Evolutionary conservation across 1,284 basidiomycete species (phyloP), one percentile per base, ranked within the genome.

Genomic region (Rhodotorula sp.): DNA sequence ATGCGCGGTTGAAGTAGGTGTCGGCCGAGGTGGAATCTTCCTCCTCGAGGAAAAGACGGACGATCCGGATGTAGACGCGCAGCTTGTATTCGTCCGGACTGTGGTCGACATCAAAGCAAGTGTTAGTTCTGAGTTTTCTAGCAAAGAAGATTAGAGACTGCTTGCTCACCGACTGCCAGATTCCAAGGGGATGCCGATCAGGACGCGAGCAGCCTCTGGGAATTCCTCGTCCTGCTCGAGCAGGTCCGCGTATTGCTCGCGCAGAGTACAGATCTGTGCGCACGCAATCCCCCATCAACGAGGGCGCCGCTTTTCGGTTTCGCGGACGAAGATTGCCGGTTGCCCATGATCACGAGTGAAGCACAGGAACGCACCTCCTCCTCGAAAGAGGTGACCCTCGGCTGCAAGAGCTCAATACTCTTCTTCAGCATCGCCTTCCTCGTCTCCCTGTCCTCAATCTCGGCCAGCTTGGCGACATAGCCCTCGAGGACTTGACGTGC

Each of bases 1-100:
- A 91, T n/a, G 97, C 95, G 64, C 95, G 90, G 78, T 95, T 95
- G 81, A 97, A 94, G 81, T 93, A 98, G 10, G 91, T 90, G 80
- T 99, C 95, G 52, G 97, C 97, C 80, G 92, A 90, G 0, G 93
- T 90, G 2, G 91, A 90, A 78, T 97, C 92, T 79, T 93, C 92
- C 55, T 97, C 95, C 84, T 98, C 95, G 50, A 99, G 86, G n/a
- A 95, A 85, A 6, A 99, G 85, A 28, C 95, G 89, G 50, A 97
- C 91, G 76, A 99, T 97, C 67, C 93, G 90, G 71, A 99, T 89
- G 80, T 97, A 95, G 56, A 97, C 86, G 28, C 87, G 86, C 48
- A 98, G 87, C 82, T 94, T 97, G 71, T 94, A 92, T 71, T 89
- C 87, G 80, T 95, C 92, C 28, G 49, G 14, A 1, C 47, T 63